Evolutionary conservation across 2,329 filamentous ascomycete genomes (phyloP), one percentile per base, ranked within the genome.

Genomic region (Pseudogymnoascus sp.): DNA sequence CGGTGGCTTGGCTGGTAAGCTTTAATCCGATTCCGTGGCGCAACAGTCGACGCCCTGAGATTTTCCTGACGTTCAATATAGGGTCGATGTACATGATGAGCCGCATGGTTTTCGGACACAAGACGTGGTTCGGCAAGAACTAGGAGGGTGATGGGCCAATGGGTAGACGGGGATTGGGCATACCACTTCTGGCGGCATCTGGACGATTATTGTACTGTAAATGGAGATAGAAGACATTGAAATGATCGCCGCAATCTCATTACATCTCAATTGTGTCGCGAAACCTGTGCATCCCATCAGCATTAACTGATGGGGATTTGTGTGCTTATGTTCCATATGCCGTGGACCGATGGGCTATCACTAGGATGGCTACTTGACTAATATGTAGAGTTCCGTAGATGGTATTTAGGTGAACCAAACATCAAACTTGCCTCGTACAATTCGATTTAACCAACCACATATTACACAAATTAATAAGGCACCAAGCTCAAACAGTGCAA

Each of bases 21-120:
- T 43, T 16, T 21, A 37, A 5, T 49, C 49, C 16, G 12, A 35
- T 33, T 55, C 19, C n/a, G 33, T 52, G 26, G 11, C 38, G 11
- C 35, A 31, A 41, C 19, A 19, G 33, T 59, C 6, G 41, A 43
- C 10, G 8, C 33, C 52, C 59, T 23, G 39, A 14, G 29, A 16
- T 4, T 52, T 37, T 62, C 31, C 45, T 62, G 21, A 60, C 11
- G 35, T 16, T 45, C 16, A 3, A 59, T 41, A 58, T 63, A 78
- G 78, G 72, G 62, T 72, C 74, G 67, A 78, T 90, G 77, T 93
- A 89, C 80, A 88, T 87, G 79, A 86, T 89, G 79, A 78, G 81
- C 74, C 88, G 90, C 74, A 85, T 89, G 79, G 78, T 89, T 67
- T 74, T 86, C 66, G 90, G 90, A 72, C 84, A 92, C 82, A 92